phyloP scores from a whole-genome alignment of 2,329 filamentous ascomycete species.

The Tolypocladium sp. region DNA sequence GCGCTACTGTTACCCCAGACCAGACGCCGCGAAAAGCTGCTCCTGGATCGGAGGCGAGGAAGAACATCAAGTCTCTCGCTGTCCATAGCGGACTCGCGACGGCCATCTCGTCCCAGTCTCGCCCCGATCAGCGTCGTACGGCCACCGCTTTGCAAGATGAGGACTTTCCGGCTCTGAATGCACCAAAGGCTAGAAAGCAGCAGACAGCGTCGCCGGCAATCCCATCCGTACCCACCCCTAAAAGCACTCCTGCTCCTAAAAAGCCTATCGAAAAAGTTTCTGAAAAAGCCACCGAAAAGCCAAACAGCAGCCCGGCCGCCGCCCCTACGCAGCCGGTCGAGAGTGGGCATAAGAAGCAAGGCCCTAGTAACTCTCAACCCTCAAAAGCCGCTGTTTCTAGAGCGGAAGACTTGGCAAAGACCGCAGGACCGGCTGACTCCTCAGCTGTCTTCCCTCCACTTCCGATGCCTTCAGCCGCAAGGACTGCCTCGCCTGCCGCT shows the following conservation, averaged over 20 bases:
- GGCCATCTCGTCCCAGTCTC: constrained; percentile 32
- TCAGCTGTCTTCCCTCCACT: constrained; percentile 40
- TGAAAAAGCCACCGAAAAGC: constrained; percentile 14
- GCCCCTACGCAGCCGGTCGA: not conserved
- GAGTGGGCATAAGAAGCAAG: not conserved
- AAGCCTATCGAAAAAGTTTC: constrained; percentile 19
- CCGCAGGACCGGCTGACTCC: constrained; percentile 8
- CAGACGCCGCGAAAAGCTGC: constrained; percentile 19
- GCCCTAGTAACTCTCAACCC: not conserved
- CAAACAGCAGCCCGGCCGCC: not conserved
- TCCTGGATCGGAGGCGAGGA: constrained; percentile 26
- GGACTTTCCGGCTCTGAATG: constrained; percentile 52
- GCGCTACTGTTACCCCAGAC: constrained; percentile 21
- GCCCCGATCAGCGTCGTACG: constrained; percentile 7
- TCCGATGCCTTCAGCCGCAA: constrained; percentile 34
- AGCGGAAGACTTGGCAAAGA: not conserved
- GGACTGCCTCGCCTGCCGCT: constrained; percentile 38
- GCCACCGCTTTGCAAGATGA: constrained; percentile 41
- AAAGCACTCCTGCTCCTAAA: constrained; percentile 22
- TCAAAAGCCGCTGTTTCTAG: not conserved
- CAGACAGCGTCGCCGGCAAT: constrained; percentile 20
- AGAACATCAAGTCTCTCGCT: constrained; percentile 34
- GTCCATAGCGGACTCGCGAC: constrained; percentile 37
- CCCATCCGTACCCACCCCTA: constrained; percentile 25
- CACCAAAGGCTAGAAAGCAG: constrained; percentile 28